A percentile compares a stretch with the other conserved stretches of the same genome.
Conservation (phyloP, 2,329 filamentous ascomycete genomes). For the Arthrobotrys sinensis region DNA sequence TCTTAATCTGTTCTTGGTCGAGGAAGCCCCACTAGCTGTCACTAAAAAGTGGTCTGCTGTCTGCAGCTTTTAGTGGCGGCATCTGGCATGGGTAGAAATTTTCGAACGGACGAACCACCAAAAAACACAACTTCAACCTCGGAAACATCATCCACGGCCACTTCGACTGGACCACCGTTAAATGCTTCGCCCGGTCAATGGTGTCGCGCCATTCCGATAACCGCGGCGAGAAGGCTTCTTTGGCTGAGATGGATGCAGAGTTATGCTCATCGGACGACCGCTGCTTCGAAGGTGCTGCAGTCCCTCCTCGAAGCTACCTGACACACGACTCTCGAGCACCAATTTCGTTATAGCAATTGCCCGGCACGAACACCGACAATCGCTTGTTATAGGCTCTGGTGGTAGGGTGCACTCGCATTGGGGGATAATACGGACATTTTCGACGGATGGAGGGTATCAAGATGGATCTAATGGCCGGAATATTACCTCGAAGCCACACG, state of each 20-base stretch:
- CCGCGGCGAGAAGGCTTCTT: slow-evolving; percentile 26
- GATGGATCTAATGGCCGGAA: slow-evolving; percentile 5
- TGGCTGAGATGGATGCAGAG: slow-evolving; percentile 58
- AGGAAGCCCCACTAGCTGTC: not conserved
- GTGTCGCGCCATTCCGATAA: slow-evolving; percentile 33
- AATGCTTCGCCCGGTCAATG: slow-evolving; percentile 34
- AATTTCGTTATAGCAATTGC: slow-evolving; percentile 28
- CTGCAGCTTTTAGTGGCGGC: slow-evolving; percentile 30
- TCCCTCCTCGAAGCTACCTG: slow-evolving; percentile 23
- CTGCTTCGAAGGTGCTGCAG: slow-evolving; percentile 56
- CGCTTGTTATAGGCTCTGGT: not conserved
- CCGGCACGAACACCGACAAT: not conserved
- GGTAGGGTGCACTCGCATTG: not conserved
- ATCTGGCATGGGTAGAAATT: slow-evolving; percentile 34
- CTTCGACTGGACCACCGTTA: not conserved
- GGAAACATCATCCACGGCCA: not conserved
- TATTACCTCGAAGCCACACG: not conserved
- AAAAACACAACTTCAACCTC: slow-evolving; percentile 7
- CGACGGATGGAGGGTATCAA: slow-evolving; percentile 22
- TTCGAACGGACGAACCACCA: slow-evolving; percentile 25
- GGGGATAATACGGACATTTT: not conserved
- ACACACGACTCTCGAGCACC: slow-evolving; percentile 10
- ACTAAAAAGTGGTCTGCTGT: slow-evolving; percentile 23
- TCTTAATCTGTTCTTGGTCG: not conserved
- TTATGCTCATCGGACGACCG: slow-evolving; percentile 61